phyloP scores from a whole-genome alignment of 148 eudicot genomes.

The Hydrangea macrophylla region DNA sequence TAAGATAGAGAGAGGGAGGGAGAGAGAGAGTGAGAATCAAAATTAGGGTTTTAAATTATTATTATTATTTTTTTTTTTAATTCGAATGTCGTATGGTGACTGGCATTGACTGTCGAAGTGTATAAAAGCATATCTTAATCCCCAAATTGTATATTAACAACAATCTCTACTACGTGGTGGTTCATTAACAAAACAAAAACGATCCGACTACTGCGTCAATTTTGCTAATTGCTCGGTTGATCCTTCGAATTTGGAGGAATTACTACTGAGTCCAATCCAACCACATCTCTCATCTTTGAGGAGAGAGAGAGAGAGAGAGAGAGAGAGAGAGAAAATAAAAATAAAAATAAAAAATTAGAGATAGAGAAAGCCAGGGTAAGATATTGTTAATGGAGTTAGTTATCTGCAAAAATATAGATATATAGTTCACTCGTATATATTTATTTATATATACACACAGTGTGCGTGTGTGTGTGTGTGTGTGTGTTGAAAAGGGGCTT shows the following conservation, averaged over 20 bases:
- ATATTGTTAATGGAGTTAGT: no score
- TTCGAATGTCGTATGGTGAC: background rate
- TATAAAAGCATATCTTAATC: background rate
- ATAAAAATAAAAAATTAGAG: no score
- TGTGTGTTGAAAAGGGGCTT: no score
- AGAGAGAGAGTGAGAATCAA: background rate
- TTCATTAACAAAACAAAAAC: background rate
- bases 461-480: background rate
- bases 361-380: no score
- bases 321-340: background rate
- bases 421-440: no score
- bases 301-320: background rate
- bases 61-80: no score
- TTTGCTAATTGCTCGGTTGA: background rate
- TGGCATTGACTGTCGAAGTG: slow-evolving; percentile 10
- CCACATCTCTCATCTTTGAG: background rate
- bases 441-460: no score
- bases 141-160: background rate
- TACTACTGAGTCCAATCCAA: background rate
- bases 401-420: no score
- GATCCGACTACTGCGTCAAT: slow-evolving; percentile 4
- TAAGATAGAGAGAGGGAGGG: background rate
- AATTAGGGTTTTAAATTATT: background rate
- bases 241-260: background rate
- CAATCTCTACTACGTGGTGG: slow-evolving; percentile 2